Evolutionary conservation across 306 rosid species (phyloP).

Genomic region (Prunus kanzakura): DNA sequence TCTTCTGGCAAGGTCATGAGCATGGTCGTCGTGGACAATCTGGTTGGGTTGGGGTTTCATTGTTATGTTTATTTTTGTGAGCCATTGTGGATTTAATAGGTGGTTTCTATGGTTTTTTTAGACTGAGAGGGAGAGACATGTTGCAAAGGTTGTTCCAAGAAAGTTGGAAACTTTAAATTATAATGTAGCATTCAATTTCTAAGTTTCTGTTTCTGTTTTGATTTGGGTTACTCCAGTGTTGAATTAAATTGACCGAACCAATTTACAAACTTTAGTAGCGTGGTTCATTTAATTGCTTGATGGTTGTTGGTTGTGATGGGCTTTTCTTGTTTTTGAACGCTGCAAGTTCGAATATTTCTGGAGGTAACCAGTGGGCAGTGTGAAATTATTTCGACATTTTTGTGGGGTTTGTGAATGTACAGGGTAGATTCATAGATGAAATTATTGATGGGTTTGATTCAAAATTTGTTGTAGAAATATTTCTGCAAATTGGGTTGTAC

Average conservation of each 20-base stretch:
- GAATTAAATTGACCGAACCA: background rate
- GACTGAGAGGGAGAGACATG: background rate
- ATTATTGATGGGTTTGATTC: conserved; percentile 2
- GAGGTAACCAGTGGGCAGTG: no score
- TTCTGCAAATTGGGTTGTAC: background rate
- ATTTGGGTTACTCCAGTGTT: background rate
- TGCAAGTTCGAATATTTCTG: background rate
- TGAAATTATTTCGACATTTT: no score
- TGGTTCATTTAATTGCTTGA: background rate
- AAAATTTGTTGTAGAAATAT: background rate
- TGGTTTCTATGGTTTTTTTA: background rate
- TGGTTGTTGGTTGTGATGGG: background rate
- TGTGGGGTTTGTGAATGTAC: no score
- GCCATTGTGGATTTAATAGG: background rate
- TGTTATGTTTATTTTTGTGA: background rate
- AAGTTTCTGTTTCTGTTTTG: conserved; percentile 6
- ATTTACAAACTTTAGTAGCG: background rate
- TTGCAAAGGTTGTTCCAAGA: conserved; percentile 35
- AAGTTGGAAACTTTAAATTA: conserved; percentile 36
- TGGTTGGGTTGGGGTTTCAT: conserved; percentile 34
- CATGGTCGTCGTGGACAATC: conserved; percentile 18
- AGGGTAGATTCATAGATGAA: background rate
- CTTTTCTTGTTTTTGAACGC: background rate
- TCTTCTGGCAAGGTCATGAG: conserved; percentile 28
- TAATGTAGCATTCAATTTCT: background rate